Base-by-base conservation (phyloP, 768 basidiomycete genomes). In the Lentinula detonsa region DNA sequence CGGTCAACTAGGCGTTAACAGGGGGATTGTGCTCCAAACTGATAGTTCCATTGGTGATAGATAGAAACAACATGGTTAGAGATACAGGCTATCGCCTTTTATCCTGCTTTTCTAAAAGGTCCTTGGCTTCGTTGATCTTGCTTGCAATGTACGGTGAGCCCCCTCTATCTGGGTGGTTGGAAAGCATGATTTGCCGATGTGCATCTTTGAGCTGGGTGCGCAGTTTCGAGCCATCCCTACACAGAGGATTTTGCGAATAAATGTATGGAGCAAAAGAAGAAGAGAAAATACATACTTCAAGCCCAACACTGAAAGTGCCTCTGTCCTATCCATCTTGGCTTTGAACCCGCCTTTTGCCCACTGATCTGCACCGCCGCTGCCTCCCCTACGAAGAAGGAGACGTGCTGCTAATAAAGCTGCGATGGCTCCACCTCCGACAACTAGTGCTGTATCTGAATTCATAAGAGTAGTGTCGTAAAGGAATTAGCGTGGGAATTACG, bases 61-160 rank as follows among this genome's bases (percentile, higher is more conserved):
- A 28, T 3, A 28, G 16, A 15, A 13, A 43, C 5, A 43, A 5
- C 16, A 49, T 15, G 48, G 9, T 10, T 2, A 10, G 7, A 23
- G 28, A 15, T 49, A 49, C 21, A 9, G 16, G 8, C 50, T 51
- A 69, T 37, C 68, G 64, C 65, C 77, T 83, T 57, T 82, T 81
- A 56, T 88, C 86, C 21, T 81, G 80, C 72, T 89, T 91, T 37
- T 97, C 95, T 51, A 97, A 72, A 60, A 96, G 65, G 67, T 94
- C 96, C 71, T 97, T 98, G 0, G 96, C 97, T 70, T 99, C 97
- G 73, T 99, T 99, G 64, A 98, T 96, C 81, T 99, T 98, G 68
- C 93, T 95, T 11, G 97, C 95, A 54, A 98, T 76, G 73, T 98
- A 99, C 6, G 97, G 97, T n/a, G 95, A 92, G 34, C 97, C 97